Evolutionary conservation across 1,139 yeast species (phyloP), one percentile per base, ranked within the genome.

Genomic region (Sugiyamaella pinicola): DNA sequence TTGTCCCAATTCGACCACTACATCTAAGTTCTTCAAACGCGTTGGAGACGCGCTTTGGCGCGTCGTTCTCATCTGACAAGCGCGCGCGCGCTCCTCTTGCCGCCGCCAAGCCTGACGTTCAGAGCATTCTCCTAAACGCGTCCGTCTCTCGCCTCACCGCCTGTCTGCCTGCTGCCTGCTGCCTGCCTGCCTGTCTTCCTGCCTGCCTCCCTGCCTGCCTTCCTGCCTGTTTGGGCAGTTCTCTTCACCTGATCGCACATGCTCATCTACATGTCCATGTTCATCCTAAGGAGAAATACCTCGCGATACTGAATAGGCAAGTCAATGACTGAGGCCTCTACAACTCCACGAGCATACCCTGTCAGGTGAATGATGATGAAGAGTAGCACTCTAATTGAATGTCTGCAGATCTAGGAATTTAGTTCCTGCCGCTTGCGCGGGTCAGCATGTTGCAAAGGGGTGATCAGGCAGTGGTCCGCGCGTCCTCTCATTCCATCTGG

Each of bases 1-100:
- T 10, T 34, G 21, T 34, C 38, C 38, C 21, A 34, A 34, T 34
- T 13, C 38, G 38, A 26, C 31, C 31, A 26, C n/a, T n/a, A n/a
- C n/a, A n/a, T n/a, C n/a, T n/a, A n/a, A n/a, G n/a, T n/a, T n/a
- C n/a, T 24, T 24, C 28, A 5, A 24, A 9, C 28, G 28, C 28
- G 28, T 24, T 6, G 28, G 9, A 5, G 31, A 7, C 31, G 31
- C 31, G 31, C 12, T 26, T 10, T 26, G 10, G 31, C 31, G 31
- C 8, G 9, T 4, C 8, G 9, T 4, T 26, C 8, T n/a, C 31
- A 26, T 7, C n/a, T 9, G 28, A 6, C 28, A 5, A 9, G 5
- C 5, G 9, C 28, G 28, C 31, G 31, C 31, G 3, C 9, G 31
- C 31, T 26, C 31, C 9, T 26, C 12, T n/a, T 26, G n/a, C 31